Conservation (phyloP, 306 rosid species). For the Vigna angularis region DNA sequence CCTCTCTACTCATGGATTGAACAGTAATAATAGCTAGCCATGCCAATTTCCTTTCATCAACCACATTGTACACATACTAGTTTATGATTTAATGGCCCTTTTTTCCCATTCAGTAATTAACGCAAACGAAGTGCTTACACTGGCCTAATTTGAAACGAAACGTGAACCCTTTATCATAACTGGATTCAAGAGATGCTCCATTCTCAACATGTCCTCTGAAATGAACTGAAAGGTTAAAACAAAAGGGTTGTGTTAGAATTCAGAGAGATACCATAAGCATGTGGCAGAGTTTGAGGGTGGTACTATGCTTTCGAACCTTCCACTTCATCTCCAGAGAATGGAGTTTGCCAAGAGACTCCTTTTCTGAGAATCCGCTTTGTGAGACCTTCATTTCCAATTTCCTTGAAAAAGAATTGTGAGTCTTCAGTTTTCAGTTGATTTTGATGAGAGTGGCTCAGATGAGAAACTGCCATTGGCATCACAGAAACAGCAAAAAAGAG, state of each 20-base stretch:
- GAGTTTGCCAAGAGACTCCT: slow-evolving; percentile 73
- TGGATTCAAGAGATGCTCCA: slow-evolving; percentile 55
- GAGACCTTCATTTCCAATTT: slow-evolving; percentile 69
- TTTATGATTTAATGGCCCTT: background rate
- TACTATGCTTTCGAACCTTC: slow-evolving; percentile 46
- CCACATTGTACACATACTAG: background rate
- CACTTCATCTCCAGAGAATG: slow-evolving; percentile 67
- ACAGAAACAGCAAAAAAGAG: slow-evolving; percentile 36
- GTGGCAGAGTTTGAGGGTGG: background rate
- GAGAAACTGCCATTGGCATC: slow-evolving; percentile 47
- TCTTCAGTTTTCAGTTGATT: slow-evolving; percentile 30
- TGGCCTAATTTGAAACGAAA: slow-evolving; percentile 70
- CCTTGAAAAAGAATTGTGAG: slow-evolving; percentile 19
- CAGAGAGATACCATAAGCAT: background rate
- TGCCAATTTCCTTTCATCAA: background rate
- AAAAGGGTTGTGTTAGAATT: slow-evolving; percentile 12
- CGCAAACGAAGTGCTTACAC: slow-evolving; percentile 44
- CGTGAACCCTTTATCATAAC: slow-evolving; percentile 54
- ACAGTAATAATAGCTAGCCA: background rate
- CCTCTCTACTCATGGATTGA: background rate
- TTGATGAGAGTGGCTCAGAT: no score
- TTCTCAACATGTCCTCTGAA: slow-evolving; percentile 57
- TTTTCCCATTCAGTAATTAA: background rate
- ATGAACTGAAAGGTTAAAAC: slow-evolving; percentile 53
- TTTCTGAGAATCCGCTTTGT: slow-evolving; percentile 55